Conservation (phyloP, 2,329 filamentous ascomycete species). For the Aureobasidium subglaciale region DNA sequence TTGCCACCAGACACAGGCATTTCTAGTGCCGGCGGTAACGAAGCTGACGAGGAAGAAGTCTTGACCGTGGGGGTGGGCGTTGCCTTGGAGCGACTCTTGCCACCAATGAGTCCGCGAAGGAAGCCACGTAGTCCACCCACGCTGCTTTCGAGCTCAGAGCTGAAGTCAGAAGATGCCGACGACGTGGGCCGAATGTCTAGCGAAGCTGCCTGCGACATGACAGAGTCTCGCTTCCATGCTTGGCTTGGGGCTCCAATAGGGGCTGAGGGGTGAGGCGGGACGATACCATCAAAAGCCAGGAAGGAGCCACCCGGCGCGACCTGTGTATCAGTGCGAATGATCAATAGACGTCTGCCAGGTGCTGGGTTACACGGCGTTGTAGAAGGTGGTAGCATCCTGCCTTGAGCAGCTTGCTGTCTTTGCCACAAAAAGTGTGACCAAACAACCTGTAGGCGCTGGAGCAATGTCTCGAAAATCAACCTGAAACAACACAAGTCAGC, state of each 20-base stretch:
- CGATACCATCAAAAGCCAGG: slow-evolving; percentile 57
- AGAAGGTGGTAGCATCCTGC: slow-evolving; percentile 53
- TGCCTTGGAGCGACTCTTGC: slow-evolving; percentile 22
- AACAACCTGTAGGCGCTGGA: slow-evolving; percentile 59
- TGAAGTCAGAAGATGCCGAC: slow-evolving; percentile 22
- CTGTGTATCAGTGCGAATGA: slow-evolving; percentile 72
- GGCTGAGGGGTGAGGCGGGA: slow-evolving; percentile 31
- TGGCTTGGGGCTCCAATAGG: slow-evolving; percentile 24
- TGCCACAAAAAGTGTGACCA: slow-evolving; percentile 78
- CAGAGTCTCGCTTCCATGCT: slow-evolving; percentile 30
- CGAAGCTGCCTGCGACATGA: slow-evolving; percentile 23
- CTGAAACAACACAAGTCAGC: slow-evolving; percentile 35
- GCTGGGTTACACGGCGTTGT: slow-evolving; percentile 79
- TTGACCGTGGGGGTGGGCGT: slow-evolving; percentile 13
- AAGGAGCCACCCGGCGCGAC: slow-evolving; percentile 48
- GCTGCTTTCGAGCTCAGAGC: slow-evolving; percentile 20
- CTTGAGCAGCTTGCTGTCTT: slow-evolving; percentile 57
- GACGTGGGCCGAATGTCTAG: slow-evolving; percentile 25
- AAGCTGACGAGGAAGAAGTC: not conserved
- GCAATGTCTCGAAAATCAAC: slow-evolving; percentile 61
- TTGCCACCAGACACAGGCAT: not conserved
- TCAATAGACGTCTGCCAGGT: slow-evolving; percentile 77
- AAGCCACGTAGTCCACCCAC: slow-evolving; percentile 28
- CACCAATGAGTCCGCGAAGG: slow-evolving; percentile 29
- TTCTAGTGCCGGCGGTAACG: not conserved